Evolutionary conservation across 2,329 filamentous ascomycete species (phyloP).

Genomic region (Plenodomus tracheiphilus): DNA sequence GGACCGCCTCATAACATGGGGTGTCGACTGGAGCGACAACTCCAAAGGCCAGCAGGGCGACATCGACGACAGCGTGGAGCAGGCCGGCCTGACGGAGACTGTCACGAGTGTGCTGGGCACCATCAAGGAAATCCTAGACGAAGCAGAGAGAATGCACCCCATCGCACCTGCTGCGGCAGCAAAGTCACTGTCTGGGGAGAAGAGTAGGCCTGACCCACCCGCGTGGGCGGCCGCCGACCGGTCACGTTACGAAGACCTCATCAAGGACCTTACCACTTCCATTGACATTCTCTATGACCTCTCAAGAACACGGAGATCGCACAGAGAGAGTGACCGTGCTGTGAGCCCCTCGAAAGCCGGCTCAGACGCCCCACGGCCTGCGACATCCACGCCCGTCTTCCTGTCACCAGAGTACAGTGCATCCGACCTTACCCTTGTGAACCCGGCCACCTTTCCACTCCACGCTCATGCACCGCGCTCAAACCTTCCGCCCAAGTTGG

Average conservation of each 20-base stretch:
- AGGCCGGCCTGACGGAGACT: slow-evolving; percentile 72
- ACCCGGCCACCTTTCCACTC: slow-evolving; percentile 41
- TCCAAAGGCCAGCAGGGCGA: slow-evolving; percentile 61
- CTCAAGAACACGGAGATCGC: slow-evolving; percentile 65
- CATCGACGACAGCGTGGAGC: slow-evolving; percentile 71
- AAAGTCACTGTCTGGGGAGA: slow-evolving; percentile 40
- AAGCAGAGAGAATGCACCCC: slow-evolving; percentile 74
- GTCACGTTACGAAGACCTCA: slow-evolving; percentile 76
- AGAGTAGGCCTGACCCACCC: slow-evolving; percentile 40
- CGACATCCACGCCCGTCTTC: slow-evolving; percentile 28
- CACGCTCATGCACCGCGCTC: slow-evolving; percentile 23
- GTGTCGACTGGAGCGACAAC: slow-evolving; percentile 78
- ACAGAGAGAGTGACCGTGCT: slow-evolving; percentile 19
- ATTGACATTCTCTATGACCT: slow-evolving; percentile 81
- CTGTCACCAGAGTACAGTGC: slow-evolving; percentile 43
- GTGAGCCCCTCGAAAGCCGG: slow-evolving; percentile 22
- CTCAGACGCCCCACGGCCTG: slow-evolving; percentile 18
- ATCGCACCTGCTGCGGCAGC: slow-evolving; percentile 35
- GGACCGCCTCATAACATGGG: slow-evolving; percentile 78
- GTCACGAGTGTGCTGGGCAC: slow-evolving; percentile 79
- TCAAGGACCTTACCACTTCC: slow-evolving; percentile 73
- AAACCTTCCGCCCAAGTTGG: slow-evolving; percentile 49
- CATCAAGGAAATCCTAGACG: slow-evolving; percentile 77
- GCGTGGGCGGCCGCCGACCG: slow-evolving; percentile 62
- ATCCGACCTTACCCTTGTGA: slow-evolving; percentile 50